Conservation (phyloP, 2,329 filamentous ascomycete genomes). For the Purpureocillium lavendulum region DNA sequence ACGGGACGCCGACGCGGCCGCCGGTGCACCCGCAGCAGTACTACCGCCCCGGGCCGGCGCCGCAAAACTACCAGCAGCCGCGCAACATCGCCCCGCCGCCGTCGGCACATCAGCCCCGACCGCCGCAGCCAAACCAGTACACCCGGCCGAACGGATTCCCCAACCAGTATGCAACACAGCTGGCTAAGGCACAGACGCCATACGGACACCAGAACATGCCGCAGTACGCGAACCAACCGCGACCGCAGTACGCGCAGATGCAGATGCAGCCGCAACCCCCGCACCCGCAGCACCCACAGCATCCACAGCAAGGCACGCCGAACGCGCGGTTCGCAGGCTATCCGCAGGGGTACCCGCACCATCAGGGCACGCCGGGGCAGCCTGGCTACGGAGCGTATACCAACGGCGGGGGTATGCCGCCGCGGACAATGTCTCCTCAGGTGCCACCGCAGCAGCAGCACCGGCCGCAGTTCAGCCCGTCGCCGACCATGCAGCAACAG, state of each 20-base stretch:
- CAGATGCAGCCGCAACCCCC: slow-evolving; percentile 11
- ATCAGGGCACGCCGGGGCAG: slow-evolving; percentile 27
- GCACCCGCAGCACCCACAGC: slow-evolving; percentile 2
- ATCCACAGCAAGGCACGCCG: slow-evolving; percentile 29
- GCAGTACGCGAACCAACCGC: slow-evolving; percentile 37
- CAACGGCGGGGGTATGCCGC: slow-evolving; percentile 34
- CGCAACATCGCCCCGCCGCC: slow-evolving; percentile 19
- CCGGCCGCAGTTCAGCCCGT: slow-evolving; percentile 28
- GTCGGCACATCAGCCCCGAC: slow-evolving; percentile 21
- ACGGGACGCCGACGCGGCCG: slow-evolving; percentile 36
- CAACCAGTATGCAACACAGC: slow-evolving; percentile 37
- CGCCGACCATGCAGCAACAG: slow-evolving; percentile 25
- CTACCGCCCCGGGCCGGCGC: slow-evolving; percentile 28
- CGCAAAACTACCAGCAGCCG: slow-evolving; percentile 35
- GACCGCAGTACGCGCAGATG: slow-evolving; percentile 33
- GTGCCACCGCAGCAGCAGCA: slow-evolving; percentile 25
- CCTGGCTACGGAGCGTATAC: slow-evolving; percentile 27
- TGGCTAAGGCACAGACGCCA: slow-evolving; percentile 42
- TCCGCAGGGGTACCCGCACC: slow-evolving; percentile 28
- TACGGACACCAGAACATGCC: slow-evolving; percentile 43
- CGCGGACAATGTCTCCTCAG: slow-evolving; percentile 36
- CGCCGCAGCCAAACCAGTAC: slow-evolving; percentile 39
- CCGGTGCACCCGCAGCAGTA: slow-evolving; percentile 36
- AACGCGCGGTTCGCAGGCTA: slow-evolving; percentile 31
- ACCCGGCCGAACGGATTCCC: slow-evolving; percentile 39